phyloP scores from a whole-genome alignment of 2,329 filamentous ascomycete genomes.

The Exophiala lecanii-corni region DNA sequence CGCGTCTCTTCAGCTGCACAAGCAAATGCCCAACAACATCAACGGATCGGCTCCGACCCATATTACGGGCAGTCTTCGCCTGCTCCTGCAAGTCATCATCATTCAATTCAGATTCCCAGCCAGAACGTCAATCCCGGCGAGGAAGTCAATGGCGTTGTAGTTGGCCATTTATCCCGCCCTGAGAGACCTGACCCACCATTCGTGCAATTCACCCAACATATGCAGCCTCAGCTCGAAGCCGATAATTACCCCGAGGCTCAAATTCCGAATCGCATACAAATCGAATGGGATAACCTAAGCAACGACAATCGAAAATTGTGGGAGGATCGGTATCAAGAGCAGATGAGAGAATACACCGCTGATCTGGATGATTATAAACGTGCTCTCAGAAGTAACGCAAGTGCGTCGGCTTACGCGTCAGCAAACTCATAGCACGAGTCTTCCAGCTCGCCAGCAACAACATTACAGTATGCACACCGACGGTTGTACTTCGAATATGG shows the following conservation, averaged over 20 bases:
- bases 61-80: slow-evolving; percentile 21
- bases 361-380: slow-evolving; percentile 25
- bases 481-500: not conserved
- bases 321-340: slow-evolving; percentile 26
- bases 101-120: slow-evolving; percentile 8
- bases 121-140: slow-evolving; percentile 1
- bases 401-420: slow-evolving; percentile 10
- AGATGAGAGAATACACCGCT: slow-evolving; percentile 25
- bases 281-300: slow-evolving; percentile 25
- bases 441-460: not conserved
- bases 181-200: slow-evolving; percentile 23
- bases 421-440: slow-evolving; percentile 16
- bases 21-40: slow-evolving; percentile 2
- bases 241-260: slow-evolving; percentile 22
- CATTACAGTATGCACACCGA: not conserved
- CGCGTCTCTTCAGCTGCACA: no score
- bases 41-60: slow-evolving; percentile 4
- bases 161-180: slow-evolving; percentile 13
- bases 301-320: slow-evolving; percentile 24
- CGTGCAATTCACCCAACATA: slow-evolving; percentile 25
- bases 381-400: slow-evolving; percentile 14
- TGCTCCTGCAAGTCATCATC: slow-evolving; percentile 13
- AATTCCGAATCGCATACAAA: slow-evolving; percentile 22
- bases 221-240: slow-evolving; percentile 25
- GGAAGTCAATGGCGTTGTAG: slow-evolving; percentile 10